These are phyloP conservation scores for Alternaria arborescens DNA, from an alignment of 2,329 filamentous ascomycete species.

Conservation along the genomic window DNA sequence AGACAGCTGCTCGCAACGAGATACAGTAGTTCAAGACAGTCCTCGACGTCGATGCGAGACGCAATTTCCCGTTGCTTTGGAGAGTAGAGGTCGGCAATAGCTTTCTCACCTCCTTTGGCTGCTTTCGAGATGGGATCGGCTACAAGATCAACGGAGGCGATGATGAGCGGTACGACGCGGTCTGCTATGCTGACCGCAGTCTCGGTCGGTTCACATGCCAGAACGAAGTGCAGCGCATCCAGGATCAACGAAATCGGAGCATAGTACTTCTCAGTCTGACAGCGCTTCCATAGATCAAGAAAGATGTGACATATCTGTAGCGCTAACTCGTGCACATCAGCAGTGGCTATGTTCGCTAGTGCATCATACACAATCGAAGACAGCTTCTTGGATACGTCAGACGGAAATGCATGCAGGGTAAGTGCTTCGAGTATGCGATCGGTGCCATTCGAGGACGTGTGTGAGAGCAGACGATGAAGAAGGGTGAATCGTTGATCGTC, in stretches of 20 bases:
- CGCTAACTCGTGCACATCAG: constrained; percentile 64
- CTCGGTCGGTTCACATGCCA: constrained; percentile 67
- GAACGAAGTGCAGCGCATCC: constrained; percentile 69
- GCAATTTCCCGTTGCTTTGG: constrained; percentile 57
- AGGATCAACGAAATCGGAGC: constrained; percentile 71
- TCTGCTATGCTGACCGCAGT: constrained; percentile 68
- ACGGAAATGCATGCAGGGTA: constrained; percentile 70
- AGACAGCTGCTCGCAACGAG: constrained; percentile 68
- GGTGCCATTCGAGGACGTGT: constrained; percentile 63
- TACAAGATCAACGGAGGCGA: constrained; percentile 62
- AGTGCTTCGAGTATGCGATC: constrained; percentile 74
- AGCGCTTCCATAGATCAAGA: constrained; percentile 73
- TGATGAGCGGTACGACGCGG: constrained; percentile 59
- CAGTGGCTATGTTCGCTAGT: constrained; percentile 63
- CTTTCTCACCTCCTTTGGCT: constrained; percentile 39
- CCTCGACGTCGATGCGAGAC: constrained; percentile 69
- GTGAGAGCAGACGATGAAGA: constrained; percentile 70
- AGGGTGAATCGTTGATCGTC: constrained; percentile 54
- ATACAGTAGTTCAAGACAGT: constrained; percentile 73
- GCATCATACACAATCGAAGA: constrained; percentile 73
- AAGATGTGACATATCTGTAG: constrained; percentile 71
- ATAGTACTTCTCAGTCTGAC: constrained; percentile 69
- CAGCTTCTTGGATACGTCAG: constrained; percentile 62
- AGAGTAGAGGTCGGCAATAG: constrained; percentile 36
- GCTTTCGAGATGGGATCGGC: constrained; percentile 58